These are phyloP conservation scores for Cetraspora pellucida DNA, from an alignment of 192 early-diverging fungal species.

Conservation along the genomic window DNA sequence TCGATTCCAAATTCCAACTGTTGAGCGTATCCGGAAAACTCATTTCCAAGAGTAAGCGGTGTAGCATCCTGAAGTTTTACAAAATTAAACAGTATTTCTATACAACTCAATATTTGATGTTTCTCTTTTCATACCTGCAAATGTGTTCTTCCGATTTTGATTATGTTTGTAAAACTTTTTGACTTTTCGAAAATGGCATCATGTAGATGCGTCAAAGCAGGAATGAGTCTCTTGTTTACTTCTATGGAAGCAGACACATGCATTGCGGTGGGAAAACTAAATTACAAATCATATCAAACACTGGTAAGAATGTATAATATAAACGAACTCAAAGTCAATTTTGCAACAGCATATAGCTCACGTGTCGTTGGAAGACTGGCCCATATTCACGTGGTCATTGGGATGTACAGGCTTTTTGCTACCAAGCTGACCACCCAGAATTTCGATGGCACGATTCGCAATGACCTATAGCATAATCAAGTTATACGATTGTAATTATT, in stretches of 20 bases:
- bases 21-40: slow-evolving; percentile 97
- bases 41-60: slow-evolving; percentile 95
- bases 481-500: neutral
- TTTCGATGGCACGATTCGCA: slow-evolving; percentile 97
- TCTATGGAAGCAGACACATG: slow-evolving; percentile 93
- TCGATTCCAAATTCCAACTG: slow-evolving; percentile 89
- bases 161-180: slow-evolving; percentile 86
- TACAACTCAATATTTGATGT: no score
- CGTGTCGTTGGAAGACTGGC: slow-evolving; percentile 97
- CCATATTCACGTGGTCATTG: slow-evolving; percentile 99
- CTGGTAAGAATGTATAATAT: neutral
- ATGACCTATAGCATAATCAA: slow-evolving; percentile 72
- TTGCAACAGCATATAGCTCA: slow-evolving; percentile 34
- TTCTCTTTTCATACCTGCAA: slow-evolving; percentile 58
- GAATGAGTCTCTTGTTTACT: slow-evolving; percentile 83
- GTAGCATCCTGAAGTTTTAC: slow-evolving; percentile 74
- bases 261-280: slow-evolving; percentile 96
- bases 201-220: slow-evolving; percentile 79
- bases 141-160: slow-evolving; percentile 99
- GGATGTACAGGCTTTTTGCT: slow-evolving; percentile 96
- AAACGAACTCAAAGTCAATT: neutral
- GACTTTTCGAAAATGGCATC: slow-evolving; percentile 78
- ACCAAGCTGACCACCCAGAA: slow-evolving; percentile 89
- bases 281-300: neutral
- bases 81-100: no score